phyloP scores from a whole-genome alignment of 2,329 filamentous ascomycete genomes.

The Beauveria rudraprayagi region DNA sequence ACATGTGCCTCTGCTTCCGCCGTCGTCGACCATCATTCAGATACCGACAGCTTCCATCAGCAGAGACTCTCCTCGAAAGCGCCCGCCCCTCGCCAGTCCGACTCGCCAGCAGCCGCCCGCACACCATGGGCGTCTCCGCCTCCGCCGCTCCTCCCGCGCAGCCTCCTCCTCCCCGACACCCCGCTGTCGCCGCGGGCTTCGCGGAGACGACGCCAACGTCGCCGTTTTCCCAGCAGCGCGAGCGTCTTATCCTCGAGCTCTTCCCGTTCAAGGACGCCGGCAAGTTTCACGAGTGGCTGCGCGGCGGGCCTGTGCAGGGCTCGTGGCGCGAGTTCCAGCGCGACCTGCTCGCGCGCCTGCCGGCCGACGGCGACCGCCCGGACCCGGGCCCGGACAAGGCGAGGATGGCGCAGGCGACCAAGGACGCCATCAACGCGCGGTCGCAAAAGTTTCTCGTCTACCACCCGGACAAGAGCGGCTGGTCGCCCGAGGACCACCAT shows the following conservation, averaged over 20 bases:
- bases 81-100: not conserved
- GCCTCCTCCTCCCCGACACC: not conserved
- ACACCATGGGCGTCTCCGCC: constrained; percentile 1
- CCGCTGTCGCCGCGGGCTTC: not conserved
- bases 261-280: constrained; percentile 27
- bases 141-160: not conserved
- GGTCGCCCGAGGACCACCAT: constrained; percentile 30
- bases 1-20: constrained; percentile 6
- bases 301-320: constrained; percentile 23
- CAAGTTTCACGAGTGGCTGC: constrained; percentile 30
- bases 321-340: constrained; percentile 30
- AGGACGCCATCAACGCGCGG: constrained; percentile 22
- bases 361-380: constrained; percentile 1
- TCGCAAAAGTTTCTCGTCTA: constrained; percentile 26
- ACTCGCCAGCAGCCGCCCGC: not conserved
- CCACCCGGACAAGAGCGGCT: constrained; percentile 28
- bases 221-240: constrained; percentile 24
- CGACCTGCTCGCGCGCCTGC: constrained; percentile 22
- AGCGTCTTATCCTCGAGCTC: constrained; percentile 31
- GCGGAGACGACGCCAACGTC: not conserved
- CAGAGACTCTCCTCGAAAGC: not conserved
- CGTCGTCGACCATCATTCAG: not conserved
- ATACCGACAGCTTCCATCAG: not conserved
- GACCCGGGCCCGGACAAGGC: constrained; percentile 29
- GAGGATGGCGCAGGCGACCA: constrained; percentile 22